phyloP scores from a whole-genome alignment of 1,284 basidiomycete species.

The Ganoderma lingzhi region DNA sequence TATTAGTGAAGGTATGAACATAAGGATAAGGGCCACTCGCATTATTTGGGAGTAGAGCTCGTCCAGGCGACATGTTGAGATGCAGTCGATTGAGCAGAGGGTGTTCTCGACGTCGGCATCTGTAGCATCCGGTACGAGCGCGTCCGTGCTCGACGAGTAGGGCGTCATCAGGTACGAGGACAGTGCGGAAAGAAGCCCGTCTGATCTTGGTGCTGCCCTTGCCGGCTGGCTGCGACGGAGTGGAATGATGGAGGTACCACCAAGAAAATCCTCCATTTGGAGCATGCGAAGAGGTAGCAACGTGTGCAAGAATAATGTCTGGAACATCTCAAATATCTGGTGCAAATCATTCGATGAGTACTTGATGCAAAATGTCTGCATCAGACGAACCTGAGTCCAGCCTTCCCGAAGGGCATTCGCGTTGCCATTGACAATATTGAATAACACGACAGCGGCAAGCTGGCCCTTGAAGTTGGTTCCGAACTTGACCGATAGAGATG shows the following conservation, averaged over 20 bases:
- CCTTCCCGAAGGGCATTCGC: slow-evolving; percentile 94
- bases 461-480: slow-evolving; percentile 97
- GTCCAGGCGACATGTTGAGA: slow-evolving; percentile 93
- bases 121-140: slow-evolving; percentile 81
- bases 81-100: slow-evolving; percentile 94
- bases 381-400: slow-evolving; percentile 79
- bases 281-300: slow-evolving; percentile 88
- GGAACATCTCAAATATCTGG: slow-evolving; percentile 98
- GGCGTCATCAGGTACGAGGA: slow-evolving; percentile 98
- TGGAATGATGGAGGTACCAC: slow-evolving; percentile 89
- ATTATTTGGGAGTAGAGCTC: slow-evolving; percentile 94
- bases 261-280: slow-evolving; percentile 97
- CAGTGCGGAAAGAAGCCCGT: slow-evolving; percentile 92
- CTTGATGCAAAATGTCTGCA: background rate
- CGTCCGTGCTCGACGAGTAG: slow-evolving; percentile 78
- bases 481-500: slow-evolving; percentile 91
- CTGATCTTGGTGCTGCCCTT: slow-evolving; percentile 72
- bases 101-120: slow-evolving; percentile 95
- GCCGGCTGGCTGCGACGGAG: slow-evolving; percentile 78
- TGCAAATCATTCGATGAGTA: slow-evolving; percentile 1
- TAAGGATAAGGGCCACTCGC: slow-evolving; percentile 55
- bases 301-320: slow-evolving; percentile 94
- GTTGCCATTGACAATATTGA: slow-evolving; percentile 98
- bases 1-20: background rate
- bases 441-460: slow-evolving; percentile 95